A percentile compares a stretch with the other conserved stretches of the same genome.
phyloP scores from a whole-genome alignment of 129 eudicot species.

The Lactuca saligna region DNA sequence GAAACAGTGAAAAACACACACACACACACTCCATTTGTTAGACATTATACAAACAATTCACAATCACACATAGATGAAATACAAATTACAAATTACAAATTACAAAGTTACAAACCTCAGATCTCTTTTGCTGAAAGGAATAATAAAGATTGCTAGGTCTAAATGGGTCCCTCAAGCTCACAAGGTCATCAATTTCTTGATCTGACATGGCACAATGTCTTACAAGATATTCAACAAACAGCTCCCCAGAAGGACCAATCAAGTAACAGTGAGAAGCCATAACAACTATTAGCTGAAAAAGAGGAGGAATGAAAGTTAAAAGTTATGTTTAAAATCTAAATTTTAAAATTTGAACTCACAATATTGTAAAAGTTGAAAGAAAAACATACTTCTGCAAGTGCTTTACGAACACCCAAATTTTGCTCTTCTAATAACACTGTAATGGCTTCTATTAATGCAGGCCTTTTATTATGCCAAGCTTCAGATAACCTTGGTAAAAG shows the following conservation, averaged over 20 bases:
- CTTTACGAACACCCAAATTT: constrained; percentile 79
- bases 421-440: constrained; percentile 72
- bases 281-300: constrained; percentile 80
- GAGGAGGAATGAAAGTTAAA: constrained; percentile 14
- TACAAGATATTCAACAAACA: constrained; percentile 89
- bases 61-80: not conserved
- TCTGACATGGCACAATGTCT: constrained; percentile 82
- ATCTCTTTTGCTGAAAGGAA: constrained; percentile 59
- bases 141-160: constrained; percentile 47
- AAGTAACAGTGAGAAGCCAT: constrained; percentile 99
- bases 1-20: constrained; percentile 4
- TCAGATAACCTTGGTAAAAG: constrained; percentile 93
- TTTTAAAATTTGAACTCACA: not conserved
- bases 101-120: constrained; percentile 52
- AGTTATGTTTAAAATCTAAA: too few relatives aligned
- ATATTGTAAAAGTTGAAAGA: not conserved
- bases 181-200: constrained; percentile 49
- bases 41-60: constrained; percentile 2
- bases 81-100: constrained; percentile 8
- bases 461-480: constrained; percentile 88
- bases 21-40: not conserved
- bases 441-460: constrained; percentile 71
- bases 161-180: constrained; percentile 50
- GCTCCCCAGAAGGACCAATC: constrained; percentile 89
- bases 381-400: constrained; percentile 85